Percentiles rank a stretch among this genome's conserved stretches.
Evolutionary conservation across 495 filamentous ascomycete species (phyloP).

Genomic region (Sordaria brevicollis): DNA sequence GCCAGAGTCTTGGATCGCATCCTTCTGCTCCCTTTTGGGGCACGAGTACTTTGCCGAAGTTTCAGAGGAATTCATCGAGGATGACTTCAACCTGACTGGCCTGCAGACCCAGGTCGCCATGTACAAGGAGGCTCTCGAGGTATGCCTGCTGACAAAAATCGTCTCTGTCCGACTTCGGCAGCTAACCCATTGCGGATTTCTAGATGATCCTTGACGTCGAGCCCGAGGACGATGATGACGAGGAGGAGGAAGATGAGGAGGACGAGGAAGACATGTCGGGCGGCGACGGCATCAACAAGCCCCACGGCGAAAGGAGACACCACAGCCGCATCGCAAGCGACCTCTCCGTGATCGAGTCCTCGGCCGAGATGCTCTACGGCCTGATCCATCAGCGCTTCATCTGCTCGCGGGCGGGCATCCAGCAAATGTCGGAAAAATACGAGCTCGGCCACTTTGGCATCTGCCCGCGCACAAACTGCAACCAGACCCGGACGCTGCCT

Average conservation of each 20-base stretch:
- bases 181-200: slow-evolving; percentile 21
- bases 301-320: slow-evolving; percentile 53
- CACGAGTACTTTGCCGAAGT: slow-evolving; percentile 99
- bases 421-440: slow-evolving; percentile 99
- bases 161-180: not conserved
- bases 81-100: slow-evolving; percentile 98
- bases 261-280: slow-evolving; percentile 68
- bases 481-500: slow-evolving; percentile 76
- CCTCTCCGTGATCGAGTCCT: slow-evolving; percentile 88
- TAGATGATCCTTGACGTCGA: slow-evolving; percentile 99
- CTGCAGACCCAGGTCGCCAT: slow-evolving; percentile 91
- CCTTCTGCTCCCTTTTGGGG: slow-evolving; percentile 87
- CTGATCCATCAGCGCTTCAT: slow-evolving; percentile 98
- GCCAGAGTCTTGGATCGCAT: slow-evolving; percentile 93
- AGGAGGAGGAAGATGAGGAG: slow-evolving; percentile 71
- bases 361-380: slow-evolving; percentile 93
- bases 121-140: slow-evolving; percentile 87
- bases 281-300: slow-evolving; percentile 34
- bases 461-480: slow-evolving; percentile 85
- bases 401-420: slow-evolving; percentile 91
- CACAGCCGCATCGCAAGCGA: slow-evolving; percentile 85
- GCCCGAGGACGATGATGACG: slow-evolving; percentile 83
- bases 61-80: slow-evolving; percentile 97
- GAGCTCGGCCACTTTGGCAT: slow-evolving; percentile 89
- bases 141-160: slow-evolving; percentile 11